These are phyloP conservation scores for Scalesia atractyloides DNA, from an alignment of 129 eudicot genomes.

Conservation along the genomic window DNA sequence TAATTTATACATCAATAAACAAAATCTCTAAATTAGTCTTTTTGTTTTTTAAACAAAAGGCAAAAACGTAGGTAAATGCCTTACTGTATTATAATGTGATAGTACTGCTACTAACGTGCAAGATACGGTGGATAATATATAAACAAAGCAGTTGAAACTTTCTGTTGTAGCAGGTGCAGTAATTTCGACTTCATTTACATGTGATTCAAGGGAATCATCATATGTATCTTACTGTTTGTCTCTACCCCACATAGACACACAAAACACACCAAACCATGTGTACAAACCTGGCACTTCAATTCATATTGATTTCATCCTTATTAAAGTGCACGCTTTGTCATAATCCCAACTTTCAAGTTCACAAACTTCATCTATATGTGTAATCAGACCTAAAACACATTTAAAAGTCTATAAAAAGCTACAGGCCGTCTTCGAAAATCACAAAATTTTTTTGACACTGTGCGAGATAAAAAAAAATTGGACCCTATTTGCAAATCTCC, in stretches of 20 bases:
- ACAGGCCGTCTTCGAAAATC: no score
- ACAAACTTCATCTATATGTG: neutral
- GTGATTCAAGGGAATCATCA: conserved; percentile 23
- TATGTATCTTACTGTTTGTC: conserved; percentile 18
- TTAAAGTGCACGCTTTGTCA: conserved; percentile 1
- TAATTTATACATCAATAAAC: no score
- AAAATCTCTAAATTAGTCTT: no score
- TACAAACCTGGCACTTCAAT: conserved; percentile 33
- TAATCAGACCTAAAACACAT: neutral
- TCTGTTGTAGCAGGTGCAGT: conserved; percentile 43
- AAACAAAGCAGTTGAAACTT: conserved; percentile 42
- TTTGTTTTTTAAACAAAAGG: conserved; percentile 18
- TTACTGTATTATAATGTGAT: conserved; percentile 14
- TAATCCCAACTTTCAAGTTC: neutral
- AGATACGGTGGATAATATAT: conserved; percentile 21
- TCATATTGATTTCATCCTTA: neutral
- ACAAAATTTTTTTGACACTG: no score
- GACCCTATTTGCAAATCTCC: no score
- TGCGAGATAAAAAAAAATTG: no score
- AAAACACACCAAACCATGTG: conserved; percentile 23
- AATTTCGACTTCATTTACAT: conserved; percentile 29
- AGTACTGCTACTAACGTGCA: conserved; percentile 30
- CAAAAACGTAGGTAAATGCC: conserved; percentile 20
- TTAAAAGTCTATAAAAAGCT: neutral
- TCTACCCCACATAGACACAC: conserved; percentile 27